A percentile compares a stretch with the other conserved stretches of the same genome.
Evolutionary conservation across 73 alveolate genomes (phyloP).

Genomic region (Symbiodinium natans): DNA sequence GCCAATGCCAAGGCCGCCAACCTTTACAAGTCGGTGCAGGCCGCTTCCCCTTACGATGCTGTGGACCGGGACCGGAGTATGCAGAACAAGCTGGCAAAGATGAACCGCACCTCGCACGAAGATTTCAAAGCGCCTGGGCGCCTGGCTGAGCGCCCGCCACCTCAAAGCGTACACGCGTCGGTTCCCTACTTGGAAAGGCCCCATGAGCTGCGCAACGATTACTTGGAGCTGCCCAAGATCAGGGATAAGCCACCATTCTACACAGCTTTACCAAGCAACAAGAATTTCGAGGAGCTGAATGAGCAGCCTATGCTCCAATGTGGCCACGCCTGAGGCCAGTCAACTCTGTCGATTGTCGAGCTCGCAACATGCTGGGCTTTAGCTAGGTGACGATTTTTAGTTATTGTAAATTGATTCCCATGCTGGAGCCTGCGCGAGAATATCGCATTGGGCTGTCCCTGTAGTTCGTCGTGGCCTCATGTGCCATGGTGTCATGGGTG

Average conservation of each 20-base stretch:
- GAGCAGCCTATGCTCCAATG: slow-evolving; percentile 66
- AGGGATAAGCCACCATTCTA: slow-evolving; percentile 87
- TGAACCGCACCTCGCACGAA: slow-evolving; percentile 27
- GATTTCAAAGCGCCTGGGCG: slow-evolving; percentile 53
- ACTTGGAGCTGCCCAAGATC: slow-evolving; percentile 65
- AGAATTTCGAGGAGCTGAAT: slow-evolving; percentile 59
- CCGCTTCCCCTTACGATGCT: slow-evolving; percentile 20
- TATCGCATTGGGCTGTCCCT: too few species aligned
- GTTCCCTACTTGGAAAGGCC: slow-evolving; percentile 65
- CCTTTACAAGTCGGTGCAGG: slow-evolving; percentile 65
- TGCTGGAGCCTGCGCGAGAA: too few species aligned
- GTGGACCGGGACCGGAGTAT: slow-evolving; percentile 36
- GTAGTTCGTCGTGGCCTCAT: too few species aligned
- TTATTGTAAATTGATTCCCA: too few species aligned
- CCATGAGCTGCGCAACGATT: slow-evolving; percentile 46
- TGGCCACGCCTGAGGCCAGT: slow-evolving; percentile 50
- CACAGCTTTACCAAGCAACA: slow-evolving; percentile 70
- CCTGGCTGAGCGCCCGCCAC: slow-evolving; percentile 34
- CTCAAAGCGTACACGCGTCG: slow-evolving; percentile 31
- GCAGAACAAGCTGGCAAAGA: slow-evolving; percentile 72
- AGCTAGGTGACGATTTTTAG: too few species aligned
- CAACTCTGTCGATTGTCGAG: too few species aligned
- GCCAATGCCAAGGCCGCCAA: slow-evolving; percentile 58
- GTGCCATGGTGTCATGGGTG: too few species aligned
- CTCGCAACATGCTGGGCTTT: too few species aligned